Evolutionary conservation across 225 moss, liverwort and hornwort species (phyloP).

Genomic region (Pseudisothecium myosuroides): DNA sequence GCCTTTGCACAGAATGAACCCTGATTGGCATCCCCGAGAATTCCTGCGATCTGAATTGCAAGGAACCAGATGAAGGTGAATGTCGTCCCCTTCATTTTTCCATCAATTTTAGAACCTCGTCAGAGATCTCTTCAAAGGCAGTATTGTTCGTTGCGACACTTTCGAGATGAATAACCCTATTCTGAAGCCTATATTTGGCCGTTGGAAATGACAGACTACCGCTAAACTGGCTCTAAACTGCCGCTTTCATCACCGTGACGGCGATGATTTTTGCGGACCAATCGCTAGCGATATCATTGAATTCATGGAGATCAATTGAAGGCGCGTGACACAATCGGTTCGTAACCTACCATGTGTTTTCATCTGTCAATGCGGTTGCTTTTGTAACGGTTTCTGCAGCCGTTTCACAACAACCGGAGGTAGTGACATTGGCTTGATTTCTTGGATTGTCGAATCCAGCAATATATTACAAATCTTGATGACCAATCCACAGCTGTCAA

Average conservation of each 20-base stretch:
- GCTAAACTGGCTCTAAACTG: background rate
- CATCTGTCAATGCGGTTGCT: background rate
- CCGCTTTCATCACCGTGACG: background rate
- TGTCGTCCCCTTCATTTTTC: background rate
- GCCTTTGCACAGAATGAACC: conserved; percentile 31
- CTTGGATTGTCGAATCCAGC: background rate
- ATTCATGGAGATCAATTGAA: background rate
- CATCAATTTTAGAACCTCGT: background rate
- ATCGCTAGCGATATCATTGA: background rate
- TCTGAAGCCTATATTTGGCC: background rate
- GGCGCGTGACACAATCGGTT: background rate
- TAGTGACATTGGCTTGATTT: background rate
- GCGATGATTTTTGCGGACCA: background rate
- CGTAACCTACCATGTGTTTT: background rate
- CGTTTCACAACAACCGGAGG: background rate
- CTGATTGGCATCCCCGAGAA: background rate
- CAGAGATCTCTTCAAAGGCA: background rate
- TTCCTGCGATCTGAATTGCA: background rate
- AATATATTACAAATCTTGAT: background rate
- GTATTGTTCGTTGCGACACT: background rate
- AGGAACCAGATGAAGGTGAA: background rate
- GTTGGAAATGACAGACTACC: background rate
- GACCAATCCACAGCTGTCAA: background rate
- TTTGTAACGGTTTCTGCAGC: background rate
- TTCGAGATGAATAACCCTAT: background rate